Evolutionary conservation across 257 asterid species (phyloP), one percentile per base, ranked within the genome.

Genomic region (Nicotiana otophora): DNA sequence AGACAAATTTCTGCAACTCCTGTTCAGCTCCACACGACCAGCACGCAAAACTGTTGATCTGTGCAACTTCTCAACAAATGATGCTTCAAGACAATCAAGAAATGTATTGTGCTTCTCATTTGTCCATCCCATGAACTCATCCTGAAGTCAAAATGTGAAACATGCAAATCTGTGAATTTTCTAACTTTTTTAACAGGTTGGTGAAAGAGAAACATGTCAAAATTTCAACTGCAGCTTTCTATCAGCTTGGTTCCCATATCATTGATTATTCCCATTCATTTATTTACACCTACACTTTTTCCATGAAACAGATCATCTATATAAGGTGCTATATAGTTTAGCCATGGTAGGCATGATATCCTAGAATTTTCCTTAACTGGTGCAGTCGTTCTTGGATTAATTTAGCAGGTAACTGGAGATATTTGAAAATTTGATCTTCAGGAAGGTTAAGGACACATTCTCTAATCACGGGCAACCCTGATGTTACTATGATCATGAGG

Each of bases 71-170:
- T 86, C 88, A 78, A 92, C 88, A 85, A 93, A 93, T 62, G 97
- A 92, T 80, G 84, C 90, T 85, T 93, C 98, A 88, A 94, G 88
- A 81, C 84, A 78, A 86, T 93, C 86, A 70, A 94, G 93, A 88
- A 87, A 93, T 60, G 82, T 82, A 82, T 89, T 87, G 89, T 94
- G 98, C 90, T 85, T 88, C 90, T 92, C 92, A 82, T 94, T 84
- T 62, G 98, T 92, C 98, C 96, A 93, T 82, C 65, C 86, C 64
- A 83, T 66, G 83, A 76, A 58, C 72, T 86, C 74, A 23, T 85
- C 92, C 98, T 94, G 93, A 66, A 60, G 65, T 28, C 76, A 63
- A 84, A 81, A 57, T 57, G 14, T 6, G 78, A 20, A 39, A 70
- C 57, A 70, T 39, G 57, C 77, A 39, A 69, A 39, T 70, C 57